A percentile compares a stretch with the other conserved stretches of the same genome.
These are phyloP conservation scores for Moelleriella libera DNA, from an alignment of 2,329 filamentous ascomycete genomes.

Conservation along the genomic window DNA sequence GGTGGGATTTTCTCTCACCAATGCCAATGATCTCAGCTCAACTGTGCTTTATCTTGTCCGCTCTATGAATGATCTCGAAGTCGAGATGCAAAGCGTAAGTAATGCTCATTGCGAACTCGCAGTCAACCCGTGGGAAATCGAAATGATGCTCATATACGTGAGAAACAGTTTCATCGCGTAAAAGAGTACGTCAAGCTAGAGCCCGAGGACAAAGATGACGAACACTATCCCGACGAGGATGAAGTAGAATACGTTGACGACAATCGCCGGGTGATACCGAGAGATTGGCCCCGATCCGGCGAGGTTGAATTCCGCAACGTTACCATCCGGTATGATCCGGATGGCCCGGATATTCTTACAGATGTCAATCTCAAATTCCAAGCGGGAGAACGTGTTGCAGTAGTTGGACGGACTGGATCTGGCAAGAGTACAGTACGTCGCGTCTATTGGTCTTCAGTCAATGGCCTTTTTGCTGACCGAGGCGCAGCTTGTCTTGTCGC, in stretches of 20 bases:
- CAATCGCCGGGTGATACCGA: constrained; percentile 21
- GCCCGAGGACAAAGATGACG: constrained; percentile 28
- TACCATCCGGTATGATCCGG: constrained; percentile 30
- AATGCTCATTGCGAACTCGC: background rate
- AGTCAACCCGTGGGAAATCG: background rate
- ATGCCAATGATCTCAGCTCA: constrained; percentile 37
- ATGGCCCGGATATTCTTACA: constrained; percentile 33
- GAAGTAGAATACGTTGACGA: constrained; percentile 26
- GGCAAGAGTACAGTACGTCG: constrained; percentile 63
- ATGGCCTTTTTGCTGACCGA: background rate
- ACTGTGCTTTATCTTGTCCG: constrained; percentile 38
- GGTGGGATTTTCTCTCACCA: constrained; percentile 41
- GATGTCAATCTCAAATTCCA: constrained; percentile 34
- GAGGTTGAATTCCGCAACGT: constrained; percentile 36
- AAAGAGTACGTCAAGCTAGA: constrained; percentile 32
- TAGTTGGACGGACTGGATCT: constrained; percentile 69
- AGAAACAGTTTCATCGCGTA: constrained; percentile 29
- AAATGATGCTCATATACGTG: background rate
- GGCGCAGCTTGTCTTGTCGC: constrained; percentile 32
- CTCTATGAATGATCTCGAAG: constrained; percentile 40
- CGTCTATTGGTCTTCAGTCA: background rate
- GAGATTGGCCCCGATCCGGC: constrained; percentile 29
- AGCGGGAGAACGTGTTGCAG: constrained; percentile 62
- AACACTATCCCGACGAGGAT: constrained; percentile 19
- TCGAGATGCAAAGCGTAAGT: constrained; percentile 37